Evolutionary conservation across 345 rosid species (phyloP).

Genomic region (Dimocarpus longan): DNA sequence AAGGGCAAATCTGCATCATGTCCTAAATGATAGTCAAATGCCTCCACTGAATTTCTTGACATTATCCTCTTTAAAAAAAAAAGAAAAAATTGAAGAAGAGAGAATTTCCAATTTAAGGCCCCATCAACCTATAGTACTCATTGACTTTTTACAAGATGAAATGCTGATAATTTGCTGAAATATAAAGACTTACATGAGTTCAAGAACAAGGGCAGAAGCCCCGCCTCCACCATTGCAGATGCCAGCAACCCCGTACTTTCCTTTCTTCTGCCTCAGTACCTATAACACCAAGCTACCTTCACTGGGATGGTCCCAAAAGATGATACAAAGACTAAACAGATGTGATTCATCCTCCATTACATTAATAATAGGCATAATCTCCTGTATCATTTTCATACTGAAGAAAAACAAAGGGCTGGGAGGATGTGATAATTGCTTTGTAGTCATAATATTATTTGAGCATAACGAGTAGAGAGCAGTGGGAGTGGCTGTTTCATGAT

Average conservation of each 20-base stretch:
- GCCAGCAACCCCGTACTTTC: conserved; percentile 76
- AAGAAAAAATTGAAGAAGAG: background rate
- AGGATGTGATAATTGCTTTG: background rate
- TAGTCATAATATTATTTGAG: background rate
- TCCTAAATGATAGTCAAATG: too few relatives aligned
- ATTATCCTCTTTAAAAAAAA: too few relatives aligned
- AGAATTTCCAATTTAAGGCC: background rate
- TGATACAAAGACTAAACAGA: background rate
- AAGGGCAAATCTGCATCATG: too few relatives aligned
- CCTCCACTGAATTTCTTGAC: too few relatives aligned
- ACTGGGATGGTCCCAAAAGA: background rate
- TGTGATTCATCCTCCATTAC: background rate
- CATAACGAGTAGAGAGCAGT: background rate
- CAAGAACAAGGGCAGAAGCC: conserved; percentile 86
- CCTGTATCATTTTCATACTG: background rate
- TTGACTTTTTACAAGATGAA: background rate
- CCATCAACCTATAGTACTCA: background rate
- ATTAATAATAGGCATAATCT: background rate
- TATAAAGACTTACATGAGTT: conserved; percentile 65
- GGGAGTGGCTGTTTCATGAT: background rate
- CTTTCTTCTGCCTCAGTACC: conserved; percentile 83
- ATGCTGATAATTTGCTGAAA: background rate
- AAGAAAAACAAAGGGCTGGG: background rate
- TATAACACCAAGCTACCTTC: conserved; percentile 26
- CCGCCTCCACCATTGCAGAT: conserved; percentile 99